Conservation (phyloP, 805 yeast species). For the Lipomyces mesembrius region DNA sequence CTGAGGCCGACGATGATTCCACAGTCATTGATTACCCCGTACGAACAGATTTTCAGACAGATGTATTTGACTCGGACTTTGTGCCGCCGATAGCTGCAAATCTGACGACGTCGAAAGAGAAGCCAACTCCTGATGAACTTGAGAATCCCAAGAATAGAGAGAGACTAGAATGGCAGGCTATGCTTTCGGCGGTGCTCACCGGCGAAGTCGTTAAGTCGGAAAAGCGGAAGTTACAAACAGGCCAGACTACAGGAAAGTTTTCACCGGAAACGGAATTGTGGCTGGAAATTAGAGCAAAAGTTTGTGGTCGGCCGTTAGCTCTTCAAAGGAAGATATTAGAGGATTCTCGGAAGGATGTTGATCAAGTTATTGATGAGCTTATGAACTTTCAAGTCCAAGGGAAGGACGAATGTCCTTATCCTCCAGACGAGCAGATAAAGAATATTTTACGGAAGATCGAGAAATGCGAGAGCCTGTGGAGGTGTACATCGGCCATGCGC, state of each 20-base stretch:
- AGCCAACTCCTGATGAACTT: slow-evolving; percentile 39
- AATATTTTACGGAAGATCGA: slow-evolving; percentile 64
- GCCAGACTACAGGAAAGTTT: slow-evolving; percentile 50
- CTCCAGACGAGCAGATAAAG: slow-evolving; percentile 55
- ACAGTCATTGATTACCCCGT: slow-evolving; percentile 29
- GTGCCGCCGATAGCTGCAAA: slow-evolving; percentile 18
- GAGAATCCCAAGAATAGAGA: slow-evolving; percentile 54
- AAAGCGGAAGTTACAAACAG: slow-evolving; percentile 64
- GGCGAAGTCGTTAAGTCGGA: slow-evolving; percentile 95
- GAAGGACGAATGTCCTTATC: slow-evolving; percentile 42
- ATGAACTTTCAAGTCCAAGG: slow-evolving; percentile 63
- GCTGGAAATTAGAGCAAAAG: slow-evolving; percentile 84
- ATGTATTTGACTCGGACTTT: slow-evolving; percentile 17
- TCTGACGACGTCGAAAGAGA: slow-evolving; percentile 19
- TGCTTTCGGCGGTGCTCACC: slow-evolving; percentile 85
- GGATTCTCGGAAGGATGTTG: slow-evolving; percentile 73
- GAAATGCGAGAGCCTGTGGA: slow-evolving; percentile 76
- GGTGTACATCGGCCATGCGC: slow-evolving; percentile 75
- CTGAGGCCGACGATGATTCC: slow-evolving; percentile 33
- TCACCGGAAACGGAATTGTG: slow-evolving; percentile 69
- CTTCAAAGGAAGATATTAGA: slow-evolving; percentile 73
- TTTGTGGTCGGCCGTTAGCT: slow-evolving; percentile 76
- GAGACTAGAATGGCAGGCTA: slow-evolving; percentile 93
- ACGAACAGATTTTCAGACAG: slow-evolving; percentile 25
- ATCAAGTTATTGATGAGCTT: slow-evolving; percentile 71